phyloP scores from a whole-genome alignment of 345 rosid genomes.

The Ailanthus altissimus region DNA sequence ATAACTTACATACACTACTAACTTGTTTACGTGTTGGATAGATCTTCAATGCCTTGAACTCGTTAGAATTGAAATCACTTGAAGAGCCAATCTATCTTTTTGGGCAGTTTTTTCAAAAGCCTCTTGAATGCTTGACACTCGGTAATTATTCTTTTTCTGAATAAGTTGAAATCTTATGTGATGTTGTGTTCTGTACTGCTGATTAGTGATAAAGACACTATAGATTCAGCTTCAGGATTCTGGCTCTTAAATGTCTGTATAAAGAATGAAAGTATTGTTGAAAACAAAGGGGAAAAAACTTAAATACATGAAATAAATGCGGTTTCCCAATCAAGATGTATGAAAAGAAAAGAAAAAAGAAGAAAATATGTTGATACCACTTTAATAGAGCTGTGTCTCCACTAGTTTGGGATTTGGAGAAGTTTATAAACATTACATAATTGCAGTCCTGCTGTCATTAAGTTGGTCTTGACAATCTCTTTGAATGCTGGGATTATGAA shows the following conservation, averaged over 20 bases:
- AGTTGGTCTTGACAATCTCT: too few species aligned
- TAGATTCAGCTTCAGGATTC: background rate
- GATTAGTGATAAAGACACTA: background rate
- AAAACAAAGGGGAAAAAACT: background rate
- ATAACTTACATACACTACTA: conserved; percentile 20
- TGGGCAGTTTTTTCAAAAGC: conserved; percentile 93
- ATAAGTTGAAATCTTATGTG: conserved; percentile 7
- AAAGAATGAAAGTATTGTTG: background rate
- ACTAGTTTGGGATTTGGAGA: too few species aligned
- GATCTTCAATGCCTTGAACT: conserved; percentile 89
- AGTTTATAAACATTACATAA: too few species aligned
- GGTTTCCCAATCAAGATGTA: too few species aligned
- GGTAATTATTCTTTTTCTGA: conserved; percentile 44
- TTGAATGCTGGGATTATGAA: too few species aligned
- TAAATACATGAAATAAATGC: background rate
- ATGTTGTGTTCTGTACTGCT: conserved; percentile 4
- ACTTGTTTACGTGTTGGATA: conserved; percentile 30
- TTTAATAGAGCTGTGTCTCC: too few species aligned
- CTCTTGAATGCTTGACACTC: conserved; percentile 84
- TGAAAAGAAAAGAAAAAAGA: too few species aligned
- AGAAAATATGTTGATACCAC: too few species aligned
- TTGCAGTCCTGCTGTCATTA: too few species aligned
- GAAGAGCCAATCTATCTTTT: conserved; percentile 95
- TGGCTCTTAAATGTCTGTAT: background rate
- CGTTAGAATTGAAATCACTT: conserved; percentile 86